A percentile compares a stretch with the other conserved stretches of the same genome.
phyloP scores from a whole-genome alignment of 2,329 filamentous ascomycete genomes.

The Byssoonygena ceratinophila region DNA sequence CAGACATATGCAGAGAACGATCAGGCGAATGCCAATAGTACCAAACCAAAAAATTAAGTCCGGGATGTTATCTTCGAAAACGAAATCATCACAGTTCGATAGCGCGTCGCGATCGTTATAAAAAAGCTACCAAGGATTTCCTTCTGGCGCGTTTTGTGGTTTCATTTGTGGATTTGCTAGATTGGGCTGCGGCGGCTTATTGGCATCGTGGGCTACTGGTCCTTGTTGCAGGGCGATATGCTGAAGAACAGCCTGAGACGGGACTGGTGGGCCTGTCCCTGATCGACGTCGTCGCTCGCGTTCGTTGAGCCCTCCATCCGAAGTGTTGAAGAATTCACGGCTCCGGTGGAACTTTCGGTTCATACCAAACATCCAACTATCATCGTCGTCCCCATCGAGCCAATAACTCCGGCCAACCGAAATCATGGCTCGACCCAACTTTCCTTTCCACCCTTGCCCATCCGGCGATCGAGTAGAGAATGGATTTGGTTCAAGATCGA shows the following conservation, averaged over 20 bases:
- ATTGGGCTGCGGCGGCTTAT: conserved; percentile 1
- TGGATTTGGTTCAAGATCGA: conserved; percentile 48
- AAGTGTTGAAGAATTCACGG: conserved; percentile 26
- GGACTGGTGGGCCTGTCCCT: conserved; percentile 47
- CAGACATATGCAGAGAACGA: conserved; percentile 5
- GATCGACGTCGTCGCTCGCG: conserved; percentile 51
- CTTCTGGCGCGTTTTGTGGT: conserved; percentile 5
- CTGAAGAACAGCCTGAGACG: conserved; percentile 30
- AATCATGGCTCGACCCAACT: conserved; percentile 68
- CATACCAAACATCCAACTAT: conserved; percentile 57
- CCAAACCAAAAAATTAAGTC: neutral
- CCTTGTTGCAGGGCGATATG: conserved; percentile 16
- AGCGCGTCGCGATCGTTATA: neutral
- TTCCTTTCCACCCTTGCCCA: conserved; percentile 69
- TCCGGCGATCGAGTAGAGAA: conserved; percentile 61
- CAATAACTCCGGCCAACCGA: conserved; percentile 66
- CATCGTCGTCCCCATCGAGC: conserved; percentile 55
- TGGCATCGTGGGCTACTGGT: neutral
- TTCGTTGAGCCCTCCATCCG: conserved; percentile 40
- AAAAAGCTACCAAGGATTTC: conserved; percentile 2
- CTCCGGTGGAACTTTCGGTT: conserved; percentile 50
- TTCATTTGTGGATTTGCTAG: conserved; percentile 6
- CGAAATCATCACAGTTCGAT: neutral
- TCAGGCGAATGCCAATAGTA: conserved; percentile 5
- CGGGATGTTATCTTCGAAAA: neutral